Conservation (phyloP, 441 rosid genomes). For the Syzygium malaccense region DNA sequence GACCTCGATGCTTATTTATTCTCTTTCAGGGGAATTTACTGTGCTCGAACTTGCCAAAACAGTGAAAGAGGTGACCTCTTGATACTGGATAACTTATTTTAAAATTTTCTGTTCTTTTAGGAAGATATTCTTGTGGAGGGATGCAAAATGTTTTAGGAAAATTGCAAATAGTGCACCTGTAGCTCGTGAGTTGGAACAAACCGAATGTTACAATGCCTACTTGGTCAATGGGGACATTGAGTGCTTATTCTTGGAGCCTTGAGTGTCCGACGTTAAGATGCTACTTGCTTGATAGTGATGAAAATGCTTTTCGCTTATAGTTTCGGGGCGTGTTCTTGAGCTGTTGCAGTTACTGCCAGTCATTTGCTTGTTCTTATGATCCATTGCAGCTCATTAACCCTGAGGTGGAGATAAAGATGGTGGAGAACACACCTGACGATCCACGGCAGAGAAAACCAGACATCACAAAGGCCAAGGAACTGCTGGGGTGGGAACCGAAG, state of each 20-base stretch:
- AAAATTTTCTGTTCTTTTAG: not conserved
- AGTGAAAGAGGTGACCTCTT: slow-evolving; percentile 65
- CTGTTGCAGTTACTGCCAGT: slow-evolving; percentile 1
- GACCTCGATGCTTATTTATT: not conserved
- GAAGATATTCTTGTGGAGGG: not conserved
- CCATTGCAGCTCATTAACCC: slow-evolving; percentile 67
- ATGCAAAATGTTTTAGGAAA: not conserved
- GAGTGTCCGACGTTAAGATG: not conserved
- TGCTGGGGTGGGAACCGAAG: slow-evolving; percentile 93
- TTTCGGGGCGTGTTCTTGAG: not conserved
- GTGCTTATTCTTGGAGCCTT: not conserved
- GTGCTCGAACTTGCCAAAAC: slow-evolving; percentile 93
- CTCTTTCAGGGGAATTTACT: slow-evolving; percentile 75
- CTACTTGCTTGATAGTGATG: not conserved
- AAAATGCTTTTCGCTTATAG: not conserved
- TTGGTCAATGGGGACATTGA: not conserved
- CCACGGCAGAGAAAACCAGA: slow-evolving; percentile 92
- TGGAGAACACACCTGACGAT: slow-evolving; percentile 95
- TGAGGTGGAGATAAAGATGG: slow-evolving; percentile 59
- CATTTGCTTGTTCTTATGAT: not conserved
- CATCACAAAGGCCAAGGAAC: slow-evolving; percentile 73
- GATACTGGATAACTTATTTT: not conserved
- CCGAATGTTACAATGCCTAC: not conserved
- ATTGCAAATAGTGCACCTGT: not conserved
- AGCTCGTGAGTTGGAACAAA: not conserved